Evolutionary conservation across 2,329 filamentous ascomycete species (phyloP), one percentile per base, ranked within the genome.

Genomic region (Dryadomyces sulphureus): DNA sequence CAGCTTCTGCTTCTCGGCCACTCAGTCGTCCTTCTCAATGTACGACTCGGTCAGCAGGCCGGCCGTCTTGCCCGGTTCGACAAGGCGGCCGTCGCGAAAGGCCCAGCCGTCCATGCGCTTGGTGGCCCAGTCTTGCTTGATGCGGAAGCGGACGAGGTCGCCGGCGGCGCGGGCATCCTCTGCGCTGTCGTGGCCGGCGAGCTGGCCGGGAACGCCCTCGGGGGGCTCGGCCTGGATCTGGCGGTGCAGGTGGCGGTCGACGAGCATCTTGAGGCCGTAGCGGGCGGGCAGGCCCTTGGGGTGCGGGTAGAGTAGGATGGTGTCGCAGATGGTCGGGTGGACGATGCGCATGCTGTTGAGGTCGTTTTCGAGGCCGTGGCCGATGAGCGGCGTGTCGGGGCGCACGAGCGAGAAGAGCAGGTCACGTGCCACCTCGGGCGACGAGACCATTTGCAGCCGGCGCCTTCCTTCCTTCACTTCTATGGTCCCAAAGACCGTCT

Each of bases 281-380:
- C 92, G 80, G 45, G 79, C 72, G 0, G 92, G 92, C 1, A 95
- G 65, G 1, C 88, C 87, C 16, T 68, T 68, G 14, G 70, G 77
- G 57, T 94, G 87, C 0, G 89, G 88, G 59, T 77, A 98, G 0
- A 95, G 71, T 17, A 55, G 50, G 9, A 52, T 48, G 1, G 54
- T 55, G 47, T 56, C 54, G 36, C 49, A 48, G 12, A 56, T 22
- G 14, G 48, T 47, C 2, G 53, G 45, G 39, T 56, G 54, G 20
- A 55, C 51, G 22, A 56, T 52, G 20, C 54, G 54, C 48, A 56
- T 48, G 35, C 81, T 77, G 59, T 94, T 95, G 46, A 98, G 73
- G 56, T 98, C 92, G 58, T 98, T 98, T 57, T 98, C 92, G 8
- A 96, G 76, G 1, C 87, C 89, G 60, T 98, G 92, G 0, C 92